phyloP scores from a whole-genome alignment of 257 asterid genomes.

The Thymus mandschuricus region DNA sequence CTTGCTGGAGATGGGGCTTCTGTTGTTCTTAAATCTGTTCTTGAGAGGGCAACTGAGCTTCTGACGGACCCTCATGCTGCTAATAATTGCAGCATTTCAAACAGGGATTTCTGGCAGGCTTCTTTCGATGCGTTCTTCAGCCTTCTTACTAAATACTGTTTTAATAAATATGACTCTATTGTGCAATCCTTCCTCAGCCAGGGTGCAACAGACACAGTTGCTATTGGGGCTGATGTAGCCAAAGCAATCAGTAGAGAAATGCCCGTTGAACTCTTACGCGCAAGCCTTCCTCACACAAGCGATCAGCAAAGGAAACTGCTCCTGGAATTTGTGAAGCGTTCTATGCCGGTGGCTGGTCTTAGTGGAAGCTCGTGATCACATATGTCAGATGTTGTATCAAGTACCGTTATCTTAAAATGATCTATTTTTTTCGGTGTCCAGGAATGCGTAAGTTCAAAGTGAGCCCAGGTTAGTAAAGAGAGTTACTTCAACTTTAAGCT shows the following conservation, averaged over 20 bases:
- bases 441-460: not conserved
- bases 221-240: slow-evolving; percentile 54
- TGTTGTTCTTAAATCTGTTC: slow-evolving; percentile 62
- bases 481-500: slow-evolving; percentile 11
- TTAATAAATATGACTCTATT: slow-evolving; percentile 61
- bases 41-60: slow-evolving; percentile 74
- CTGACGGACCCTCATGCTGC: slow-evolving; percentile 60
- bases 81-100: slow-evolving; percentile 49
- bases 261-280: slow-evolving; percentile 77
- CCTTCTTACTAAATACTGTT: slow-evolving; percentile 68
- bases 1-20: slow-evolving; percentile 79
- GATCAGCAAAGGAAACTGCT: slow-evolving; percentile 67
- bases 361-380: slow-evolving; percentile 42
- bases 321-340: slow-evolving; percentile 61
- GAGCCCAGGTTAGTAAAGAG: slow-evolving; percentile 11
- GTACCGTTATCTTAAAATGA: not conserved
- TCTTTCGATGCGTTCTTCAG: slow-evolving; percentile 77
- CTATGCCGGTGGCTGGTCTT: slow-evolving; percentile 56
- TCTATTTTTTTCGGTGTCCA: slow-evolving; percentile 23
- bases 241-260: slow-evolving; percentile 64
- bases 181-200: slow-evolving; percentile 54
- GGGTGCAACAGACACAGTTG: slow-evolving; percentile 44
- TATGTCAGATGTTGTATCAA: slow-evolving; percentile 17
- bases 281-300: slow-evolving; percentile 75
- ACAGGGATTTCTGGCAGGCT: slow-evolving; percentile 78